These are phyloP conservation scores for Rhododendron ovatum DNA, from an alignment of 148 eudicot genomes.

Conservation along the genomic window DNA sequence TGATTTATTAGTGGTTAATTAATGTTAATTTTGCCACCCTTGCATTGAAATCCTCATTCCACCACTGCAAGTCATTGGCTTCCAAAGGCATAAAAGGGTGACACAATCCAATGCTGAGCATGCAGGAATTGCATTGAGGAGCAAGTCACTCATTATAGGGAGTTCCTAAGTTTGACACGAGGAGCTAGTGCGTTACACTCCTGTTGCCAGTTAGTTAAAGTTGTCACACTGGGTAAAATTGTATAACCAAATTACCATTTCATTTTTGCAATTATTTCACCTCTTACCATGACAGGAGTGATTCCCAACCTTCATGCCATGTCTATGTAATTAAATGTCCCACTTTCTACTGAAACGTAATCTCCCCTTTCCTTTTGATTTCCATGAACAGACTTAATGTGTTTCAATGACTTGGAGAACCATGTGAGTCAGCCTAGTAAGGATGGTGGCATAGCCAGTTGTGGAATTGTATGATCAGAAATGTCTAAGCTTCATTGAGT, in stretches of 20 bases:
- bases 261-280: background rate
- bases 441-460: background rate
- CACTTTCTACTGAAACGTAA: background rate
- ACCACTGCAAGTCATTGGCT: background rate
- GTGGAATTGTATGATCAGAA: conserved; percentile 2
- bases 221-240: background rate
- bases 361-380: background rate
- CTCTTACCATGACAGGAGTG: background rate
- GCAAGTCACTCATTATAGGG: background rate
- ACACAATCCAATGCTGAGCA: background rate
- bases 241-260: background rate
- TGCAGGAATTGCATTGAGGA: background rate
- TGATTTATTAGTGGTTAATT: too few relatives aligned
- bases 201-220: background rate
- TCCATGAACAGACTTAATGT: background rate
- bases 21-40: too few relatives aligned
- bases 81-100: background rate
- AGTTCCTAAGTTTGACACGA: background rate
- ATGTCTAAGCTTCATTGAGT: background rate
- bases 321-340: background rate
- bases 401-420: background rate
- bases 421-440: background rate
- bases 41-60: background rate
- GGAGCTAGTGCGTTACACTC: background rate
- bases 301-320: background rate